Conservation (phyloP, 208 protist genomes). For the Angomonas ambiguus region DNA sequence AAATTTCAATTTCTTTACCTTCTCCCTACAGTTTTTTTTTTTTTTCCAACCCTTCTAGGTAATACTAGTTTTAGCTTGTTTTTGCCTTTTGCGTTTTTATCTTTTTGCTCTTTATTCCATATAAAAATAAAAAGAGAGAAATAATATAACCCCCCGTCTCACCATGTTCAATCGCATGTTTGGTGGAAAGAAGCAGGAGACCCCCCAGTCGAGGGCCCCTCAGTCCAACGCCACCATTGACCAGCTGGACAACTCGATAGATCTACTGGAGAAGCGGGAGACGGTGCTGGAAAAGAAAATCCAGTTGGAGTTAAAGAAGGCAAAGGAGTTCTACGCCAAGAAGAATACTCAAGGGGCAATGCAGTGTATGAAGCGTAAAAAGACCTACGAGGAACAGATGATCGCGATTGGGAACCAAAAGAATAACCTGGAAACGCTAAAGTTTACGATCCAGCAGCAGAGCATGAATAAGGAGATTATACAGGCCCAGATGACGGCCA, state of each 20-base stretch:
- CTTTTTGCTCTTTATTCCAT: constrained; percentile 14
- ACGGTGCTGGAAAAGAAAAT: constrained; percentile 82
- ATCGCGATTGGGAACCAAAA: constrained; percentile 50
- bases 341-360: constrained; percentile 86
- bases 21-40: constrained; percentile 4
- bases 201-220: constrained; percentile 22
- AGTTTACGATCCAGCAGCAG: constrained; percentile 85
- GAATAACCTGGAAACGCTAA: constrained; percentile 82
- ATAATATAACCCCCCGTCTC: background rate
- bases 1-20: too few relatives aligned
- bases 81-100: constrained; percentile 10
- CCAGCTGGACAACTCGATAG: constrained; percentile 70
- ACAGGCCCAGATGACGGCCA: constrained; percentile 65
- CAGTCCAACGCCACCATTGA: constrained; percentile 48
- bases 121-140: constrained; percentile 3
- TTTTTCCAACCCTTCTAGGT: too few relatives aligned
- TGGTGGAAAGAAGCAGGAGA: constrained; percentile 60
- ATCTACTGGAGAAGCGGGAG: constrained; percentile 84
- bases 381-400: constrained; percentile 86
- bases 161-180: constrained; percentile 77
- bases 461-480: constrained; percentile 84
- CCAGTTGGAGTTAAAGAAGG: constrained; percentile 68
- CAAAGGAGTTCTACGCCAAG: constrained; percentile 75
- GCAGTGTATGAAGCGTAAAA: constrained; percentile 91
- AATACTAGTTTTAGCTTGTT: constrained; percentile 7